A percentile compares a stretch with the other conserved stretches of the same genome.
phyloP scores from a whole-genome alignment of 2,329 filamentous ascomycete species.

The Myotisia sp. region DNA sequence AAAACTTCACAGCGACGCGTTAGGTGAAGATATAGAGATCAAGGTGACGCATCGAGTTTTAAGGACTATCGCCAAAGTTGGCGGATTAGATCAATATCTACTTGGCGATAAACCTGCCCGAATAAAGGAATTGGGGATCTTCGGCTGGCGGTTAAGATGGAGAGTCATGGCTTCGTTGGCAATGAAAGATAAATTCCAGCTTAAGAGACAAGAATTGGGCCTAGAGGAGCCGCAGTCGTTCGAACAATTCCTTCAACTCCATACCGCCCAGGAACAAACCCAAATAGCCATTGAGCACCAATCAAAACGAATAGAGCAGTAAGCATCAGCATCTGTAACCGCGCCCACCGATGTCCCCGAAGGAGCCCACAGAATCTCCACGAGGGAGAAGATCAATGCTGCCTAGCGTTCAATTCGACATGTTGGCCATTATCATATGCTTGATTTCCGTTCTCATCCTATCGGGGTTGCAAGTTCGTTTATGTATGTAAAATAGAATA shows the following conservation, averaged over 20 bases:
- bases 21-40: conserved; percentile 30
- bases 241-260: conserved; percentile 29
- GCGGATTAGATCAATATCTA: conserved; percentile 83
- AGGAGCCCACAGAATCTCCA: too few relatives aligned
- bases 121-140: conserved; percentile 73
- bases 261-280: conserved; percentile 26
- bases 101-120: conserved; percentile 63
- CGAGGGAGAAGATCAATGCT: too few relatives aligned
- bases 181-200: conserved; percentile 51
- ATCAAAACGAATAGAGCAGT: neutral
- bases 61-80: conserved; percentile 60
- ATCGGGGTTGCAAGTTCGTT: too few relatives aligned
- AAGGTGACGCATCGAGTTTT: conserved; percentile 34
- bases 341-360: too few relatives aligned
- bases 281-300: conserved; percentile 23
- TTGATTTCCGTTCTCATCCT: too few relatives aligned
- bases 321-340: too few relatives aligned
- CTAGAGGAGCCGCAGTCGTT: conserved; percentile 35
- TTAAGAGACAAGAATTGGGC: conserved; percentile 51
- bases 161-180: conserved; percentile 65
- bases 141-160: conserved; percentile 84
- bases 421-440: too few relatives aligned
- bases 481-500: too few relatives aligned
- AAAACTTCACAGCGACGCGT: conserved; percentile 32
- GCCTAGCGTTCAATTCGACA: too few relatives aligned